These are phyloP conservation scores for Trypanosoma theileri DNA, from an alignment of 208 protist species.

Conservation along the genomic window DNA sequence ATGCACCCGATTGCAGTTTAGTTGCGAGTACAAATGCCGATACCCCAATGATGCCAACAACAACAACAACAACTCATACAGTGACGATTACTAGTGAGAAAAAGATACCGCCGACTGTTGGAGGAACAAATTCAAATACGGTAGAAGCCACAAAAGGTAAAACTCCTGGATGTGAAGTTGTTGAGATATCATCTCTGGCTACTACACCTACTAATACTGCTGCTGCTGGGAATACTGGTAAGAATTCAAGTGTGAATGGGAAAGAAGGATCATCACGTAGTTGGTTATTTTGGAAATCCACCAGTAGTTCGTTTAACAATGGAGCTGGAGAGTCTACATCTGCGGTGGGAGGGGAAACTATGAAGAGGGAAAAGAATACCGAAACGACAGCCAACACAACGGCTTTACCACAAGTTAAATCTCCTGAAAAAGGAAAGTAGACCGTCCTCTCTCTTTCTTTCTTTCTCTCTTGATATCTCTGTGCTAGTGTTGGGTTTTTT, in stretches of 20 bases:
- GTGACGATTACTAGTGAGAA: no score
- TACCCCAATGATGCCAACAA: no score
- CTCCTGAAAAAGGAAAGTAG: neutral
- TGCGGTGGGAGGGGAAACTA: neutral
- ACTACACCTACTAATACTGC: neutral
- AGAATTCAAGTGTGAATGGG: neutral
- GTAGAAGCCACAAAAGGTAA: no score
- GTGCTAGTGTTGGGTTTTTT: no score
- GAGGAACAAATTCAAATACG: no score
- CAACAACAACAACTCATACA: no score
- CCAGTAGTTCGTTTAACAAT: neutral
- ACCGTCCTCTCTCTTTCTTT: conserved; percentile 9
- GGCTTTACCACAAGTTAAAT: neutral
- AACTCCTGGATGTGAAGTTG: no score
- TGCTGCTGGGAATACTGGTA: neutral
- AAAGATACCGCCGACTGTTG: no score
- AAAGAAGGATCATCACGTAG: conserved; percentile 11
- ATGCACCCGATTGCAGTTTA: no score
- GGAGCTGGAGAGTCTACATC: neutral
- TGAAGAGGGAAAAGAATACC: neutral
- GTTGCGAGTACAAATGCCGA: no score
- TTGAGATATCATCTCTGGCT: neutral
- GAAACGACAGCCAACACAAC: neutral
- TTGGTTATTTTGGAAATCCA: conserved; percentile 18
- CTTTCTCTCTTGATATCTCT: neutral